Conservation (phyloP, 2,329 filamentous ascomycete species). For the Colletotrichum simmondsii region DNA sequence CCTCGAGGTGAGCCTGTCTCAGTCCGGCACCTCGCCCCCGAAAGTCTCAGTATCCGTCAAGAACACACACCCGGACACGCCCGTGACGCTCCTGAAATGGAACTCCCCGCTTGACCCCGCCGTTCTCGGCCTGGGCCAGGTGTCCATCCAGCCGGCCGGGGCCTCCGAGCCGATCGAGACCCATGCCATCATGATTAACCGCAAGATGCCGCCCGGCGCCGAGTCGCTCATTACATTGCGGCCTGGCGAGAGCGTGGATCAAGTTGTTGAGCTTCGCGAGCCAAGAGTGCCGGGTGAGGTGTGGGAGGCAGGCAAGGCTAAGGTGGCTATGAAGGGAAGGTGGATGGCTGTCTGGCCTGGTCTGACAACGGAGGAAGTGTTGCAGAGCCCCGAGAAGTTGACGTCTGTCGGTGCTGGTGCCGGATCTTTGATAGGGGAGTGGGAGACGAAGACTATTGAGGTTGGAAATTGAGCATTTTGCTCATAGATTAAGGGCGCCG, state of each 20-base stretch:
- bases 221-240: slow-evolving; percentile 48
- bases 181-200: slow-evolving; percentile 50
- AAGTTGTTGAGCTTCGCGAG: not conserved
- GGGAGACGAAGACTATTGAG: not conserved
- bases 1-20: not conserved
- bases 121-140: slow-evolving; percentile 51
- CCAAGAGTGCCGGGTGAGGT: not conserved
- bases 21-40: not conserved
- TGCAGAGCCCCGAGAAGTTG: not conserved
- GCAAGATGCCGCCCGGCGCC: slow-evolving; percentile 52
- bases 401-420: not conserved
- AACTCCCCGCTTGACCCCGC: slow-evolving; percentile 55
- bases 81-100: slow-evolving; percentile 55
- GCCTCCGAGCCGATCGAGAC: slow-evolving; percentile 47
- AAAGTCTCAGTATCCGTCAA: slow-evolving; percentile 48
- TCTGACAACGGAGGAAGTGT: not conserved
- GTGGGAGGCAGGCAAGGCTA: not conserved
- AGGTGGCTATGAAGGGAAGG: not conserved
- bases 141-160: slow-evolving; percentile 49
- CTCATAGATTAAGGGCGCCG: too few species aligned
- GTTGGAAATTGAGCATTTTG: not conserved
- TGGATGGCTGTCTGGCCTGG: not conserved
- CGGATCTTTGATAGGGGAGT: not conserved
- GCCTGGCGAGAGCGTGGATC: not conserved
- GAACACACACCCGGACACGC: slow-evolving; percentile 47